Evolutionary conservation across 1,284 basidiomycete species (phyloP), one percentile per base, ranked within the genome.

Genomic region (Microbotryum violaceum): DNA sequence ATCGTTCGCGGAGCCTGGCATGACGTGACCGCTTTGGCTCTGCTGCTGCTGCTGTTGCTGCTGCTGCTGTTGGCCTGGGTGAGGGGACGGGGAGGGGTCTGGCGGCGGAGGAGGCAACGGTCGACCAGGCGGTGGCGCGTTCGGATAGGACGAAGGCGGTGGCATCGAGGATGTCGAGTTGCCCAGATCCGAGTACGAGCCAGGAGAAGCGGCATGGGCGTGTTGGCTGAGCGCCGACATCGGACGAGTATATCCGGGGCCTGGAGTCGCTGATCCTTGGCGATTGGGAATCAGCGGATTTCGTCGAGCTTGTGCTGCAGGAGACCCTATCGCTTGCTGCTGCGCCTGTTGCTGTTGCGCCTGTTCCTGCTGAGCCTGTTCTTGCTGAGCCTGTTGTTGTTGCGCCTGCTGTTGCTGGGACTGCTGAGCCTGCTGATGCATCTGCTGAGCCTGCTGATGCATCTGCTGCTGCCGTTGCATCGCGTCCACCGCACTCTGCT

Each of bases 321-420:
- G 37, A 1, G 37, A 42, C 4, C 37, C 37, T 42, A 18, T 42
- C 14, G 37, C 20, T 37, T 49, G 12, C 45, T 48, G 55, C 4
- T 46, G 23, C 1, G 48, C 57, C 14, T 33, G 47, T 12, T 45
- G 18, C 33, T 58, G 49, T 29, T 33, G 25, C 2, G 51, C 51
- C 23, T 53, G 57, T 45, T 33, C 6, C 27, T 48, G 55, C 4
- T 46, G 23, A 1, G 48, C 57, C 14, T 33, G 47, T 14, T 45
- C 10, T 42, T 58, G 49, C 44, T 33, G 25, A 9, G 51, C 51
- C 23, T 53, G 57, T 45, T 64, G 62, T 31, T 60, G 62, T 49
- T 58, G 57, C 1, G 25, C 50, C 7, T 42, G 27, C 6, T 4
- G 27, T 6, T 29, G 27, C 6, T 29, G 27, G 6, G 27, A 3